These are phyloP conservation scores for Straminergon stramineum DNA, from an alignment of 225 moss, liverwort and hornwort species.

Conservation along the genomic window DNA sequence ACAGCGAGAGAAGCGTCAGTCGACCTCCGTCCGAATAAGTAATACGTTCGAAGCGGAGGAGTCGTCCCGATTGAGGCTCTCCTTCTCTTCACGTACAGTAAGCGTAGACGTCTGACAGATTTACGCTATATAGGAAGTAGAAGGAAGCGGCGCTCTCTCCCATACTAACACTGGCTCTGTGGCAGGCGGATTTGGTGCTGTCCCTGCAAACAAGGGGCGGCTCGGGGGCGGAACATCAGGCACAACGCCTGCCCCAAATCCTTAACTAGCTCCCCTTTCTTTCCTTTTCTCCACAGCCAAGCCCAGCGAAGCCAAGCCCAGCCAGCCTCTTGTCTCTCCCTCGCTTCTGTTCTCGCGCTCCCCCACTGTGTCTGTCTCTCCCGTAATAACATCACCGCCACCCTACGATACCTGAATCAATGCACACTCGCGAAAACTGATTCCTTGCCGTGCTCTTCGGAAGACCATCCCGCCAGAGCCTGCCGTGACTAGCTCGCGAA, in stretches of 20 bases:
- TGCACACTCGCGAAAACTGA: neutral
- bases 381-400: slow-evolving; percentile 7
- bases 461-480: neutral
- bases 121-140: slow-evolving; percentile 38
- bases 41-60: neutral
- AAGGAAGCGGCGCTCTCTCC: slow-evolving; percentile 41
- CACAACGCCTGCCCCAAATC: slow-evolving; percentile 23
- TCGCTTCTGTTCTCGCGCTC: neutral
- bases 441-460: neutral
- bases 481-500: neutral
- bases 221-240: slow-evolving; percentile 61
- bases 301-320: neutral
- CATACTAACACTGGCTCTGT: slow-evolving; percentile 45
- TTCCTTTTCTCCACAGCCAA: neutral
- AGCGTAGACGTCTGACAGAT: slow-evolving; percentile 24
- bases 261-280: neutral
- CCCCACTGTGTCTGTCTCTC: neutral
- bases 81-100: neutral
- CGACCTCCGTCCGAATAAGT: neutral
- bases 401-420: neutral
- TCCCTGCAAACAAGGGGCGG: slow-evolving; percentile 54
- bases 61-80: neutral
- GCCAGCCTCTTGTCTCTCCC: neutral
- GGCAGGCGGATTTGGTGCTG: slow-evolving; percentile 67
- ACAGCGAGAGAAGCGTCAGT: neutral